A percentile compares a stretch with the other conserved stretches of the same genome.
Evolutionary conservation across 1,284 basidiomycete species (phyloP).

Genomic region (Tilletiaria anomala): DNA sequence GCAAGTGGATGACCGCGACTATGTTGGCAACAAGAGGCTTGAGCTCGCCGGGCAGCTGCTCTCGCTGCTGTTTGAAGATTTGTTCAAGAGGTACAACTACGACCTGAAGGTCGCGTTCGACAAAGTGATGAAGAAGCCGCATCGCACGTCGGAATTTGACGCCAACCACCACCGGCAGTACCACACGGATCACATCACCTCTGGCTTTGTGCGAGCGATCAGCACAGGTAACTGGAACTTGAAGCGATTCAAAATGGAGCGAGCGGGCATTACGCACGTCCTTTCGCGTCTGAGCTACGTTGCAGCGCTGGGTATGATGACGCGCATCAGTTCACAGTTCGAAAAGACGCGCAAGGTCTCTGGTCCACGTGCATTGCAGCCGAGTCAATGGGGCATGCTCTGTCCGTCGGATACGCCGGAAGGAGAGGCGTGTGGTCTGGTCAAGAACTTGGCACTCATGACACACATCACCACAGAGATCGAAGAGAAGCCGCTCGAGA

Average conservation of each 20-base stretch:
- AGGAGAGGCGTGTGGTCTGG: slow-evolving; percentile 96
- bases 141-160: slow-evolving; percentile 86
- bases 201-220: slow-evolving; percentile 92
- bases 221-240: slow-evolving; percentile 98
- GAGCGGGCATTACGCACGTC: slow-evolving; percentile 98
- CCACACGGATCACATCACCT: slow-evolving; percentile 71
- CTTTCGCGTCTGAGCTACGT: slow-evolving; percentile 89
- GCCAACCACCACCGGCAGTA: slow-evolving; percentile 87
- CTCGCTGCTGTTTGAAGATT: slow-evolving; percentile 85
- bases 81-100: slow-evolving; percentile 97
- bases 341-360: slow-evolving; percentile 99
- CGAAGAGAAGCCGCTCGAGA: slow-evolving; percentile 83
- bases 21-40: slow-evolving; percentile 96
- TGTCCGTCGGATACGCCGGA: slow-evolving; percentile 98
- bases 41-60: slow-evolving; percentile 94
- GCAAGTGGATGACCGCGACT: slow-evolving; percentile 96
- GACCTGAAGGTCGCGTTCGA: slow-evolving; percentile 93
- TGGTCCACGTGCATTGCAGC: slow-evolving; percentile 89
- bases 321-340: slow-evolving; percentile 93
- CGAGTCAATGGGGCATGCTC: slow-evolving; percentile 97
- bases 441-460: slow-evolving; percentile 98
- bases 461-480: slow-evolving; percentile 99
- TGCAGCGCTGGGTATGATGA: slow-evolving; percentile 99
- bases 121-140: slow-evolving; percentile 93
- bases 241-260: slow-evolving; percentile 99